phyloP scores from a whole-genome alignment of 148 eudicot genomes.

The Rhododendron mucronatum region DNA sequence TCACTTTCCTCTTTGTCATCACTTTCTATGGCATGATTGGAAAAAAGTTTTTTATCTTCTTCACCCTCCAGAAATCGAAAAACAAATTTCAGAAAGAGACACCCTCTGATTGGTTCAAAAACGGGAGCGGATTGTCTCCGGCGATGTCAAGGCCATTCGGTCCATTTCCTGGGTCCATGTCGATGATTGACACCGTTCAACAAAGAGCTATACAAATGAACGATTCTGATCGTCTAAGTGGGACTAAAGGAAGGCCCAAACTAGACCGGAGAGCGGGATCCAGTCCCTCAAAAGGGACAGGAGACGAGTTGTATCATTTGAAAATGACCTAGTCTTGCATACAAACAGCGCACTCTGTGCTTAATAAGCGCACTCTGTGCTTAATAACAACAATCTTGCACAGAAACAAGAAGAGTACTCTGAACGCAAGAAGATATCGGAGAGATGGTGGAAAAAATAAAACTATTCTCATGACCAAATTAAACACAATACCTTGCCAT shows the following conservation, averaged over 20 bases:
- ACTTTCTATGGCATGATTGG: constrained; percentile 43
- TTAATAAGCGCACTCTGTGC: not conserved
- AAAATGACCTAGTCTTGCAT: not conserved
- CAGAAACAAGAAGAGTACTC: not conserved
- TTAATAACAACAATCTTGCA: not conserved
- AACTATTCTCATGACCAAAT: not conserved
- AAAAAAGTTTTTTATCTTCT: constrained; percentile 17
- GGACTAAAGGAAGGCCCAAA: not conserved
- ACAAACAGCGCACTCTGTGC: not conserved
- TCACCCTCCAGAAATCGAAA: not conserved
- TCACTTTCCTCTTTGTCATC: constrained; percentile 47
- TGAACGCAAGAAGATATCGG: not conserved
- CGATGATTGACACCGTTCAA: not conserved
- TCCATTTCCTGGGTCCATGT: not conserved
- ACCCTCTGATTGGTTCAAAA: not conserved
- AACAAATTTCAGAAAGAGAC: not conserved
- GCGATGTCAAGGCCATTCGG: not conserved
- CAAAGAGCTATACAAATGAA: not conserved
- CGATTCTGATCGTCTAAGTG: not conserved
- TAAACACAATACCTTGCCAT: not conserved
- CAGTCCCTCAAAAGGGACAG: not conserved
- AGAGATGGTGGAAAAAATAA: not conserved
- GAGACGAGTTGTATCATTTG: not conserved
- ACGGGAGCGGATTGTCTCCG: not conserved
- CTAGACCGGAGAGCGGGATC: not conserved